Conservation (phyloP, 179 eudicot species). For the Kewa caespitosa region DNA sequence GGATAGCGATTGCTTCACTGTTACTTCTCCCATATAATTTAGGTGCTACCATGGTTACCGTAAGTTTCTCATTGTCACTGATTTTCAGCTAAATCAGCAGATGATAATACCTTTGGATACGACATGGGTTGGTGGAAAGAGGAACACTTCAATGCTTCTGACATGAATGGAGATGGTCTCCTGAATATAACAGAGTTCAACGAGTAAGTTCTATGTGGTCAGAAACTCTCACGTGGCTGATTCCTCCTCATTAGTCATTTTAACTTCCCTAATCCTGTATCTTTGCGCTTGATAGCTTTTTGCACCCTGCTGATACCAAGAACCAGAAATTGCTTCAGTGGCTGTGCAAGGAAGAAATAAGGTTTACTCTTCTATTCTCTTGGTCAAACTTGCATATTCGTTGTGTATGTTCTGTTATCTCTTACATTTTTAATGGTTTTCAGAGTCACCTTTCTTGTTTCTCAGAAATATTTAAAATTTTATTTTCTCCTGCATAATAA, state of each 20-base stretch:
- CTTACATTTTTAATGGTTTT: neutral
- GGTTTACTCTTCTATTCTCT: constrained; percentile 39
- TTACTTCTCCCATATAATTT: neutral
- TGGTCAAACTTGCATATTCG: neutral
- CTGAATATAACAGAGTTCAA: constrained; percentile 87
- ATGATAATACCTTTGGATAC: constrained; percentile 69
- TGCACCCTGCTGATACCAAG: constrained; percentile 87
- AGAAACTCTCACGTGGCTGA: constrained; percentile 2
- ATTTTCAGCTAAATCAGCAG: constrained; percentile 34
- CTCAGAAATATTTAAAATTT: neutral
- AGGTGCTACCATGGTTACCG: neutral
- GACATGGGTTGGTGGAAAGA: constrained; percentile 99
- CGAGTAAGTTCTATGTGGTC: constrained; percentile 58
- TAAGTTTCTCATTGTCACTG: constrained; percentile 14
- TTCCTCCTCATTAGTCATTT: constrained; percentile 9
- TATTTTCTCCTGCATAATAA: neutral
- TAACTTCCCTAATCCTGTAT: constrained; percentile 4
- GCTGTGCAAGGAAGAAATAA: constrained; percentile 92
- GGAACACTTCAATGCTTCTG: constrained; percentile 98
- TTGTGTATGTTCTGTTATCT: neutral
- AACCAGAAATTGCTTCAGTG: constrained; percentile 77
- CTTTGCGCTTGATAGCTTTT: constrained; percentile 54
- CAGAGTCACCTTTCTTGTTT: neutral
- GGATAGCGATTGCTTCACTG: neutral
- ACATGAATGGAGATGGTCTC: constrained; percentile 77